These are phyloP conservation scores for Lipomyces mesembrius DNA, from an alignment of 805 yeast genomes.

Conservation along the genomic window DNA sequence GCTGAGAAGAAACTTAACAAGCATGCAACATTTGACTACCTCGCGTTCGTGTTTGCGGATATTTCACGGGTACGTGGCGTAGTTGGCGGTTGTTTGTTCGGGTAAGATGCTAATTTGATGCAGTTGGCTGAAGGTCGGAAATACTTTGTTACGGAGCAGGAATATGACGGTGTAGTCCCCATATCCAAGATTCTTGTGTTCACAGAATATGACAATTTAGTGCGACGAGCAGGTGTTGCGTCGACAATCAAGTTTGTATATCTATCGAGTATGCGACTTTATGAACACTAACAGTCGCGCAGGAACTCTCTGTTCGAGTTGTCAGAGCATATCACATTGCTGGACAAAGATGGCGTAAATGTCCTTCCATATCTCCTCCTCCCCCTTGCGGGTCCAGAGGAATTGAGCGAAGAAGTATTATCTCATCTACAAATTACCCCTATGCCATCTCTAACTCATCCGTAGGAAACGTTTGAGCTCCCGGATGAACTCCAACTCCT, in stretches of 20 bases:
- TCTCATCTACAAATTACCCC: not conserved
- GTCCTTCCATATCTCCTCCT: slow-evolving; percentile 78
- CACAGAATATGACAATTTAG: slow-evolving; percentile 75
- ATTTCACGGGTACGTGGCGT: slow-evolving; percentile 64
- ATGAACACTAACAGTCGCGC: not conserved
- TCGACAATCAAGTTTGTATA: slow-evolving; percentile 69
- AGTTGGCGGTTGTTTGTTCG: not conserved
- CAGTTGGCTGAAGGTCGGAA: slow-evolving; percentile 52
- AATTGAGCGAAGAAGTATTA: slow-evolving; percentile 64
- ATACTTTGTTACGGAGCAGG: slow-evolving; percentile 74
- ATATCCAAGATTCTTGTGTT: slow-evolving; percentile 79
- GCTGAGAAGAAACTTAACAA: slow-evolving; percentile 70
- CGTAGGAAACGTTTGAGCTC: slow-evolving; percentile 70
- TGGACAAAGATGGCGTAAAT: slow-evolving; percentile 67
- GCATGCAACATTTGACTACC: slow-evolving; percentile 76
- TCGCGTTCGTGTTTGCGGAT: slow-evolving; percentile 89
- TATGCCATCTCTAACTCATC: not conserved
- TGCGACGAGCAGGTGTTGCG: slow-evolving; percentile 90
- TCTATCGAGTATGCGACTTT: not conserved
- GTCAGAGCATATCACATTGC: slow-evolving; percentile 62
- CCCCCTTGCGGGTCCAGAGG: slow-evolving; percentile 80
- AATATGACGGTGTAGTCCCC: slow-evolving; percentile 77
- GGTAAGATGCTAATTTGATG: not conserved
- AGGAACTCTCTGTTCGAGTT: slow-evolving; percentile 79
- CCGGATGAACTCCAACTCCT: slow-evolving; percentile 87